Conservation (phyloP, 2,329 filamentous ascomycete genomes). For the Phyllachora maydis region DNA sequence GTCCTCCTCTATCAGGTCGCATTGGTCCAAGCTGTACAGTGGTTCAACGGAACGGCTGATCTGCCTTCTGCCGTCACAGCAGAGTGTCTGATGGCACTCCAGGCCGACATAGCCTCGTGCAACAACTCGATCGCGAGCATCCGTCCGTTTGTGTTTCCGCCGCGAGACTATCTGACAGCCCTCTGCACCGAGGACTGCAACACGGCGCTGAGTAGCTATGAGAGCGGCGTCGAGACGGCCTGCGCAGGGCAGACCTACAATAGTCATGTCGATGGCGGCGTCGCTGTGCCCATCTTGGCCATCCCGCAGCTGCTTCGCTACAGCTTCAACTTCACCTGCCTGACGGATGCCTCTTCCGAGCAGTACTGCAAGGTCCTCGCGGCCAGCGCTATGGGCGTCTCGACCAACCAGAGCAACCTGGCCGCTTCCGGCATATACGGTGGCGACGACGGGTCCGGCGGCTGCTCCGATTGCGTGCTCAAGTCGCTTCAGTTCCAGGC, state of each 20-base stretch:
- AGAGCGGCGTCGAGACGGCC: neutral
- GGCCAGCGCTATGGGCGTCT: neutral
- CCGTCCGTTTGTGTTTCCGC: neutral
- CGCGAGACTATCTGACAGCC: neutral
- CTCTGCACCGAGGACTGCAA: neutral
- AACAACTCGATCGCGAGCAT: neutral
- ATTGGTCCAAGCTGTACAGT: neutral
- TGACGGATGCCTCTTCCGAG: neutral
- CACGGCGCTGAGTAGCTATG: neutral
- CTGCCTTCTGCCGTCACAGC: neutral
- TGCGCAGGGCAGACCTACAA: neutral
- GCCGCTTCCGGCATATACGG: neutral
- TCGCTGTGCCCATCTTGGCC: neutral
- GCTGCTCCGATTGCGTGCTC: neutral
- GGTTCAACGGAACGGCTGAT: neutral
- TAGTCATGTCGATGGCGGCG: neutral
- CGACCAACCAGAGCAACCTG: neutral
- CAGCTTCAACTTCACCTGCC: neutral
- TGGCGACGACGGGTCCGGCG: neutral
- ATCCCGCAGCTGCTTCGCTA: conserved; percentile 1
- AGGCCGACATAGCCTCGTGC: neutral
- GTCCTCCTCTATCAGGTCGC: neutral
- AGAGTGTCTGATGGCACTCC: neutral
- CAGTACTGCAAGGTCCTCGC: conserved; percentile 1
- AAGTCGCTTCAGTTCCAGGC: neutral